Evolutionary conservation across 2,329 filamentous ascomycete genomes (phyloP).

Genomic region (Lecanicillium sp.): DNA sequence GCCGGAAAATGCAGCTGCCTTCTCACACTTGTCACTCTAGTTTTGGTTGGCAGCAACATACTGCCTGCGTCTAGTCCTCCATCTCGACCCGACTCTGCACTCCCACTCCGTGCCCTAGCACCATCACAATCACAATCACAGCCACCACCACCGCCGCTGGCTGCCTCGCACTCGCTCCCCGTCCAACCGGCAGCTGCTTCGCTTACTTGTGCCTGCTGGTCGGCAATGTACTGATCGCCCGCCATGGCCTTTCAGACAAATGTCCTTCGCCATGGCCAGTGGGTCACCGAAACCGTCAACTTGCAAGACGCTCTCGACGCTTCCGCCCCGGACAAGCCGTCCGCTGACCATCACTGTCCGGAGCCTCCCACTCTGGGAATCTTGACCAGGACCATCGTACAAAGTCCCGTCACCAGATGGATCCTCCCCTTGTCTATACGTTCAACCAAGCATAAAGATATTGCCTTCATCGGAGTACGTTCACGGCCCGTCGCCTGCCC

Average conservation of each 20-base stretch:
- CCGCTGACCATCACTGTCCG: conserved; percentile 25
- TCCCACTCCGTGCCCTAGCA: not conserved
- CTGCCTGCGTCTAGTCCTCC: not conserved
- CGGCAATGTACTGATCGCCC: conserved; percentile 20
- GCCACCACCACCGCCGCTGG: too few species aligned
- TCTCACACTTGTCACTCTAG: not conserved
- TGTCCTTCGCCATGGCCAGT: conserved; percentile 48
- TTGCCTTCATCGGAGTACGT: conserved; percentile 77
- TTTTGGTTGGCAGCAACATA: conserved; percentile 2
- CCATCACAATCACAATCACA: too few species aligned
- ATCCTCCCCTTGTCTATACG: conserved; percentile 77
- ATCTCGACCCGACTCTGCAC: not conserved
- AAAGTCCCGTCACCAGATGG: conserved; percentile 68
- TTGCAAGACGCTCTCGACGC: conserved; percentile 37
- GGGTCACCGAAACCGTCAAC: conserved; percentile 49
- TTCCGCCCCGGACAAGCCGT: conserved; percentile 27
- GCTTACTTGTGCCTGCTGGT: conserved; percentile 3
- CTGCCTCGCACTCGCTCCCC: not conserved
- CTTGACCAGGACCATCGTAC: conserved; percentile 70
- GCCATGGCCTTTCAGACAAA: conserved; percentile 47
- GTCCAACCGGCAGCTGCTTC: too few species aligned
- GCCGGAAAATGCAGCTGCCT: conserved; percentile 4
- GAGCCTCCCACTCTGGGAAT: conserved; percentile 58
- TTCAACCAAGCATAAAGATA: conserved; percentile 64
- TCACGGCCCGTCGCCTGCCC: not conserved